Base-by-base conservation (phyloP, 768 basidiomycete genomes). In the Kondoa malvinella region DNA sequence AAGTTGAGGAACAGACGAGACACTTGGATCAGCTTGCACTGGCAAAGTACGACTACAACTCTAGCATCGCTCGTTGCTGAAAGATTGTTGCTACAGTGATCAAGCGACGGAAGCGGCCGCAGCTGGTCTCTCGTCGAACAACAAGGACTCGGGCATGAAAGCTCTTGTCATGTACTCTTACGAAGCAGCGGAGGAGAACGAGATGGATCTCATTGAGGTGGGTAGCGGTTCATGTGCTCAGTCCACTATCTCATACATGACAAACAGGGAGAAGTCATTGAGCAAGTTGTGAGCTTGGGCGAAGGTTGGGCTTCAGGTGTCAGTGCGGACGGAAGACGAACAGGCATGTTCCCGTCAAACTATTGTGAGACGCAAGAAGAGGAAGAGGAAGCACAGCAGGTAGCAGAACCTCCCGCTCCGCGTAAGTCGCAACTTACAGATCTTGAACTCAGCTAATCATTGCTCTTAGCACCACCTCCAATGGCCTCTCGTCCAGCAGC, bases 281-380 rank as follows among this genome's bases (percentile, higher is more conserved):
- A 86, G 67, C 83, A 87, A 71, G 84, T 94, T 57, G 87, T 90
- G 77, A 84, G 88, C 76, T 77, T 88, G 16, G 89, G 86, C 71
- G 87, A 89, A 77, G 80, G 88, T 4, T 86, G 88, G 90, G 3
- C 91, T 89, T 75, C 94, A 92, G 72, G 89, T 92, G 40, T 87
- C 92, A 72, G 72, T 88, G 34, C 75, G 88, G 15, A 84, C 85
- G 70, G 72, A 65, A 16, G 71, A 67, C 3, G 72, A 56, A 25
- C 33, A 40, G 17, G 29, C 56, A 63, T 63, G 61, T 63, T 63
- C 61, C 61, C 61, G 8, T 3, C 26, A 17, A 63, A 63, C 21
- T 63, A 32, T 34, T 17, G 33, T 27, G 27, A 17, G 61, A 63
- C 8, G 14, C 61, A 26, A 29, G 15, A 69, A 3, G 64, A 29